These are phyloP conservation scores for Penicillium hordei DNA, from an alignment of 2,329 filamentous ascomycete species.

Conservation along the genomic window DNA sequence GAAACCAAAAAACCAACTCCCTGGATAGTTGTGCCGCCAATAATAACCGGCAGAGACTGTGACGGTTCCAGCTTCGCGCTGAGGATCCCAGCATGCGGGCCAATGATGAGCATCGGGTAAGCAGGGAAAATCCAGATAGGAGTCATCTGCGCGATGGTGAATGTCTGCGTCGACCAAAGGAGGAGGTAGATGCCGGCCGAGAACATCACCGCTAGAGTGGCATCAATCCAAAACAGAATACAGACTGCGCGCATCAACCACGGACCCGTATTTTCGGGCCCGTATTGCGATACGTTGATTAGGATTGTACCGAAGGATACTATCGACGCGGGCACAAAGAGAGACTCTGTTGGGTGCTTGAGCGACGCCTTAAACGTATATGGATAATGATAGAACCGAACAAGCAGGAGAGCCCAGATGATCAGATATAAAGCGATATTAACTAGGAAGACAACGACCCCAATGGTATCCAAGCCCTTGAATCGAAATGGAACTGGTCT, in stretches of 20 bases:
- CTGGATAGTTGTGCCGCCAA: slow-evolving; percentile 61
- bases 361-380: slow-evolving; percentile 71
- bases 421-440: slow-evolving; percentile 63
- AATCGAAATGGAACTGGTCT: slow-evolving; percentile 53
- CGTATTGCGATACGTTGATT: slow-evolving; percentile 78
- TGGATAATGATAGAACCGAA: slow-evolving; percentile 68
- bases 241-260: slow-evolving; percentile 65
- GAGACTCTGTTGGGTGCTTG: slow-evolving; percentile 71
- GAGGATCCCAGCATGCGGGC: slow-evolving; percentile 66
- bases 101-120: slow-evolving; percentile 75
- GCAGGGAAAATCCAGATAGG: slow-evolving; percentile 86
- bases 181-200: slow-evolving; percentile 73
- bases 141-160: slow-evolving; percentile 79
- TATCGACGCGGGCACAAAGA: slow-evolving; percentile 70
- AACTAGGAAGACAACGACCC: slow-evolving; percentile 61
- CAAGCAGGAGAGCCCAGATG: slow-evolving; percentile 64
- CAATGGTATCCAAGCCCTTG: slow-evolving; percentile 59
- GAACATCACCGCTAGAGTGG: slow-evolving; percentile 63
- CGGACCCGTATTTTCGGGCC: slow-evolving; percentile 58
- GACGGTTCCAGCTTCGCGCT: slow-evolving; percentile 48
- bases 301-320: slow-evolving; percentile 73
- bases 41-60: slow-evolving; percentile 55
- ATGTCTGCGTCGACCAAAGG: slow-evolving; percentile 65
- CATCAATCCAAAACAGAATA: slow-evolving; percentile 73
- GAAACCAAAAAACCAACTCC: slow-evolving; percentile 65